Evolutionary conservation across 768 basidiomycete species (phyloP).

Genomic region (Suillus discolor): DNA sequence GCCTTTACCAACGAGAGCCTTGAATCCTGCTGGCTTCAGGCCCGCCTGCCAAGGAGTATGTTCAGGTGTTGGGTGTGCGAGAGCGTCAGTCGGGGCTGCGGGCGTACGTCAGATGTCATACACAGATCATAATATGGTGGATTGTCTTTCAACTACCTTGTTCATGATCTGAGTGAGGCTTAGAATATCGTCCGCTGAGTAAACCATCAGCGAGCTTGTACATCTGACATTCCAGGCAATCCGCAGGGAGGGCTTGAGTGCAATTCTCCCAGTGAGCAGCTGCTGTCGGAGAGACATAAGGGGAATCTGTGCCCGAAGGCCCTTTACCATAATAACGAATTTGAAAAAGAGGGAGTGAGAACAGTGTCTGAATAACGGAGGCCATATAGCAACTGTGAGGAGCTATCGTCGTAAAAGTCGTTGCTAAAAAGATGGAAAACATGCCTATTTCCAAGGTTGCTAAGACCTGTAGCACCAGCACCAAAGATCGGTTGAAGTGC

Average conservation of each 20-base stretch:
- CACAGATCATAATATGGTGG: constrained; percentile 12
- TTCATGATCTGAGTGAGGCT: constrained; percentile 46
- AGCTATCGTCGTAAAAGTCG: background rate
- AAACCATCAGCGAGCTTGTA: constrained; percentile 91
- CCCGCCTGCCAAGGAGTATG: constrained; percentile 64
- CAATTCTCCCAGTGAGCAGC: constrained; percentile 63
- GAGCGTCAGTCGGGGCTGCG: constrained; percentile 33
- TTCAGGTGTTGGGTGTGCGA: constrained; percentile 31
- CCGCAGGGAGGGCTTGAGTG: constrained; percentile 66
- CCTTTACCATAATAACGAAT: constrained; percentile 58
- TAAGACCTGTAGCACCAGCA: constrained; percentile 83
- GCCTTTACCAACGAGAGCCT: constrained; percentile 86
- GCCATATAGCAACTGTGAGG: constrained; percentile 91
- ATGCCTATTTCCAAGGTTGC: constrained; percentile 91
- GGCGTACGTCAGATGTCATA: constrained; percentile 8
- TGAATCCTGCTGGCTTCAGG: constrained; percentile 81
- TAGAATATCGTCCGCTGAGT: constrained; percentile 88
- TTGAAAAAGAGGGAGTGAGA: constrained; percentile 79
- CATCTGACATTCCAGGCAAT: constrained; percentile 96
- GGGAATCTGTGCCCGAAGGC: constrained; percentile 13
- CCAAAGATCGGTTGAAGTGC: constrained; percentile 90
- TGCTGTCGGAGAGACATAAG: constrained; percentile 33
- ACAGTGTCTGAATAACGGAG: constrained; percentile 85
- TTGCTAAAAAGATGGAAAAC: constrained; percentile 6
- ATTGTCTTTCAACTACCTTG: constrained; percentile 4